Evolutionary conservation across 805 yeast species (phyloP).

Genomic region (Cyberlindnera mississippiensis): DNA sequence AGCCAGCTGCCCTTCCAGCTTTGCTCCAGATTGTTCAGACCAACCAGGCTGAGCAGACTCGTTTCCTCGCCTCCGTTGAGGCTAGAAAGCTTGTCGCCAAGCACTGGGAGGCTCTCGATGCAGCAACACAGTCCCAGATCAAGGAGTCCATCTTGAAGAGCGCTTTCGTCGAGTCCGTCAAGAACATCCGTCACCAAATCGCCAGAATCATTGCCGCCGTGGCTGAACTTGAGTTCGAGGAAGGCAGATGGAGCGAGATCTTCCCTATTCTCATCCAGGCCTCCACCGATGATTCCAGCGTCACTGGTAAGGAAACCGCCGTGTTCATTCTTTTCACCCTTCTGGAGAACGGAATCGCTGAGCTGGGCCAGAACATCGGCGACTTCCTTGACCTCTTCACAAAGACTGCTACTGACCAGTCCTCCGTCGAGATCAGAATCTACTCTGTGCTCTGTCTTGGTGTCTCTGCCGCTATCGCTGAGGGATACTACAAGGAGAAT

Average conservation of each 20-base stretch:
- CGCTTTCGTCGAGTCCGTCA: constrained; percentile 60
- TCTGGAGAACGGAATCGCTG: constrained; percentile 64
- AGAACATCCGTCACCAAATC: constrained; percentile 77
- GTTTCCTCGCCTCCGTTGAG: constrained; percentile 95
- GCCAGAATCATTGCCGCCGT: constrained; percentile 89
- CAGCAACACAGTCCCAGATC: constrained; percentile 51
- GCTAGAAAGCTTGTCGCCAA: constrained; percentile 75
- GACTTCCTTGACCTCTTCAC: constrained; percentile 72
- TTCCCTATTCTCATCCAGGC: constrained; percentile 67
- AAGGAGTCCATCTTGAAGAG: constrained; percentile 64
- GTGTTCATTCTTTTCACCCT: constrained; percentile 74
- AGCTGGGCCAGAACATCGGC: constrained; percentile 52
- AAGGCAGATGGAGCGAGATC: constrained; percentile 70
- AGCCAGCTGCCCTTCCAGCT: constrained; percentile 72
- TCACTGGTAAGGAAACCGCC: constrained; percentile 73
- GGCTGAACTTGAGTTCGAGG: constrained; percentile 70
- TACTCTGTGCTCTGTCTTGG: constrained; percentile 78
- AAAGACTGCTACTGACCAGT: constrained; percentile 55
- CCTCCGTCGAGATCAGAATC: constrained; percentile 71
- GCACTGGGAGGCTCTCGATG: constrained; percentile 57
- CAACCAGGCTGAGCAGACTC: constrained; percentile 64
- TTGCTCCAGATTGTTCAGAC: constrained; percentile 76
- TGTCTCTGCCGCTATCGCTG: constrained; percentile 60
- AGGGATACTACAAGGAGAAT: constrained; percentile 48
- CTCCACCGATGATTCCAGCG: constrained; percentile 46